phyloP scores from a whole-genome alignment of 768 basidiomycete species.

The Lanmaoa pseudosensibilis region DNA sequence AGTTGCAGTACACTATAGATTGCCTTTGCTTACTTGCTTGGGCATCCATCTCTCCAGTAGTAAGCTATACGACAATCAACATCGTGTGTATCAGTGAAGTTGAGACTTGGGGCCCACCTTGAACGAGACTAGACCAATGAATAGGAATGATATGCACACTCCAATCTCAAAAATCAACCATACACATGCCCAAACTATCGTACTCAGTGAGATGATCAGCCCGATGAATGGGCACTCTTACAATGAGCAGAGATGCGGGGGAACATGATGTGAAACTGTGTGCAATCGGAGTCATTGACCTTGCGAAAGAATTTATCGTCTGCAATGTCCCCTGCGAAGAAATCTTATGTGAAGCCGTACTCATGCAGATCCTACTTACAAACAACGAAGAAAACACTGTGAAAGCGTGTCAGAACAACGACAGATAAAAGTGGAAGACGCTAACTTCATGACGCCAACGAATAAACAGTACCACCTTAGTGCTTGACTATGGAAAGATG shows the following conservation, averaged over 20 bases:
- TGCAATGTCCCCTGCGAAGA: constrained; percentile 77
- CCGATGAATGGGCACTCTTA: constrained; percentile 33
- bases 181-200: constrained; percentile 76
- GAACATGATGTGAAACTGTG: constrained; percentile 80
- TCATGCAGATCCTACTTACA: constrained; percentile 51
- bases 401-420: constrained; percentile 9
- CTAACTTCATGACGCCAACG: constrained; percentile 83
- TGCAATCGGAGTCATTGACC: constrained; percentile 89
- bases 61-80: constrained; percentile 31
- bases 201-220: not conserved
- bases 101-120: constrained; percentile 50
- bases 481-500: constrained; percentile 53
- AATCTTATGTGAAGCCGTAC: not conserved
- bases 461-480: constrained; percentile 84
- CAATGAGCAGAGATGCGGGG: constrained; percentile 71
- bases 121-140: constrained; percentile 83
- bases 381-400: constrained; percentile 80
- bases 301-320: constrained; percentile 96
- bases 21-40: constrained; percentile 62
- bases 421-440: constrained; percentile 14
- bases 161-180: constrained; percentile 83
- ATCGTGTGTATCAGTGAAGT: not conserved
- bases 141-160: constrained; percentile 72
- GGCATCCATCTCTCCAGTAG: constrained; percentile 44
- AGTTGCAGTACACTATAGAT: constrained; percentile 1